A percentile compares a stretch with the other conserved stretches of the same genome.
Evolutionary conservation across 2,329 filamentous ascomycete species (phyloP).

Genomic region (Drechslerella dactyloides): DNA sequence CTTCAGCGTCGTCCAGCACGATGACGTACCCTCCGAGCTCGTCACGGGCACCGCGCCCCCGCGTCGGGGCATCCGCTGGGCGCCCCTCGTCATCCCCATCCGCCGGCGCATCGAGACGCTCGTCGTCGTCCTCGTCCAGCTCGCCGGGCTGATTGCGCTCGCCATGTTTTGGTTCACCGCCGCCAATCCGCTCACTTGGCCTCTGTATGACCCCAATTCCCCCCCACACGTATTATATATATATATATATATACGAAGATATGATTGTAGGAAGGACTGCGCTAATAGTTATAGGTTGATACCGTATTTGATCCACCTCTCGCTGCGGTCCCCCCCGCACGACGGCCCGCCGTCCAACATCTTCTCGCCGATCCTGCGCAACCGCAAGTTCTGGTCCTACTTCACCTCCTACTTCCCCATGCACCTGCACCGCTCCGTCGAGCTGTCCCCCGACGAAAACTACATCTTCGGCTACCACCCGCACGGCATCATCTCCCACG

Average conservation of each 20-base stretch:
- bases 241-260: neutral
- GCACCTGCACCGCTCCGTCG: constrained; percentile 80
- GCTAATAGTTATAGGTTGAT: constrained; percentile 60
- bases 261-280: too few relatives aligned
- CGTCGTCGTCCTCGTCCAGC: constrained; percentile 75
- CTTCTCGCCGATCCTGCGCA: constrained; percentile 76
- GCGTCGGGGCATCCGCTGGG: constrained; percentile 73
- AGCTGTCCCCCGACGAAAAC: constrained; percentile 79
- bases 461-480: constrained; percentile 98
- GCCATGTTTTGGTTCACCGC: constrained; percentile 89
- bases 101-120: constrained; percentile 77
- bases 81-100: constrained; percentile 76
- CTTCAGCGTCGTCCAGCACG: constrained; percentile 30
- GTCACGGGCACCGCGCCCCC: constrained; percentile 54
- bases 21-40: constrained; percentile 41
- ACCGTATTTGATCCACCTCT: constrained; percentile 81
- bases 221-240: constrained; percentile 3
- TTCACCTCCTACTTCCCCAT: constrained; percentile 95
- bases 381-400: constrained; percentile 78
- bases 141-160: constrained; percentile 73
- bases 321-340: constrained; percentile 77
- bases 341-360: constrained; percentile 73
- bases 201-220: constrained; percentile 64
- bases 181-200: constrained; percentile 91
- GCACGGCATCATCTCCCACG: constrained; percentile 79